phyloP scores from a whole-genome alignment of 1,284 basidiomycete genomes.

The Xanthoconium separans region DNA sequence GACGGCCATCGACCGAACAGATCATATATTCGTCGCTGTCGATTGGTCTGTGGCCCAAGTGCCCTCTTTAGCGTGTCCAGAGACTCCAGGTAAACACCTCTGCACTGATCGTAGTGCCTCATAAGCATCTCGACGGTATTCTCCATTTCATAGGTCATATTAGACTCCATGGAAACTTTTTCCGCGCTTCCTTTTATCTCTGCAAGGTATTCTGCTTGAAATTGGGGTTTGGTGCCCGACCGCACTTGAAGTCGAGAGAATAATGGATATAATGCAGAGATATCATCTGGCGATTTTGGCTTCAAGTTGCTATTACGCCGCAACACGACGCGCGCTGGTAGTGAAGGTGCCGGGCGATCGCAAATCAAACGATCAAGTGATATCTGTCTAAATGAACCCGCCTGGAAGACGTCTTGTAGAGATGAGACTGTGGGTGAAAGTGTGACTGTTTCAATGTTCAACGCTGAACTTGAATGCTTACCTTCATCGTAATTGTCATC shows the following conservation, averaged over 20 bases:
- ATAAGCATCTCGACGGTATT: background rate
- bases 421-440: too few relatives aligned
- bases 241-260: background rate
- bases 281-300: background rate
- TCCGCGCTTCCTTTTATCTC: background rate
- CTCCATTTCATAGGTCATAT: background rate
- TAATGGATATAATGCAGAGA: background rate
- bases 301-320: too few relatives aligned
- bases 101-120: background rate
- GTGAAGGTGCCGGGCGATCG: background rate
- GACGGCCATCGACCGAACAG: slow-evolving; percentile 21
- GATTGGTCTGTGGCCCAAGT: background rate
- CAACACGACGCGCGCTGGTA: background rate
- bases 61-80: background rate
- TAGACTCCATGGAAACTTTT: background rate
- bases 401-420: too few relatives aligned
- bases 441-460: too few relatives aligned
- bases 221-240: background rate
- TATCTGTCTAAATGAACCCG: too few relatives aligned
- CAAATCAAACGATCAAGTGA: background rate
- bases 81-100: background rate
- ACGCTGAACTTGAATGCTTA: background rate
- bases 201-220: background rate
- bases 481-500: background rate
- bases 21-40: background rate